Percentiles rank a stretch among this genome's conserved stretches.
Evolutionary conservation across 805 yeast species (phyloP).

Genomic region (Candida boleticola): DNA sequence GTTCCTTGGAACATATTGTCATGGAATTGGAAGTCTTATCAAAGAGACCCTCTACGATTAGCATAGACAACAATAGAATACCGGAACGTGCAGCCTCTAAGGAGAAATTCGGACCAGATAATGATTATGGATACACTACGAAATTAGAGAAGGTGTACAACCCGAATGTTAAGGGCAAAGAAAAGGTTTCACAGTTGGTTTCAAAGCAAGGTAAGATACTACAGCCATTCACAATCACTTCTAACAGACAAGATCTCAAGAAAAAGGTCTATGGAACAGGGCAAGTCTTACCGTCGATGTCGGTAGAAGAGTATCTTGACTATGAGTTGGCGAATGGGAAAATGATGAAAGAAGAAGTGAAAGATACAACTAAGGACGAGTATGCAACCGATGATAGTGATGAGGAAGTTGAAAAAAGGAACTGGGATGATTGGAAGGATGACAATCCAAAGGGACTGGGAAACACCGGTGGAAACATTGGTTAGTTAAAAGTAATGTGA

Average conservation of each 20-base stretch:
- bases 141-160: constrained; percentile 51
- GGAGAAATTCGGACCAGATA: constrained; percentile 7
- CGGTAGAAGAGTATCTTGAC: constrained; percentile 88
- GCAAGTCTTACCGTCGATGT: constrained; percentile 88
- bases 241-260: constrained; percentile 51
- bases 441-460: constrained; percentile 87
- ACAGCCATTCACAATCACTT: constrained; percentile 77
- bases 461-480: constrained; percentile 57
- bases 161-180: constrained; percentile 27
- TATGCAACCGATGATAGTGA: constrained; percentile 48
- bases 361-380: constrained; percentile 32
- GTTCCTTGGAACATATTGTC: constrained; percentile 52
- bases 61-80: background rate
- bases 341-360: constrained; percentile 53
- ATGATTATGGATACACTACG: constrained; percentile 57
- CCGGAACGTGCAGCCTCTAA: constrained; percentile 1
- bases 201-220: constrained; percentile 75
- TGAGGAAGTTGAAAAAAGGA: constrained; percentile 72
- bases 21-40: constrained; percentile 68
- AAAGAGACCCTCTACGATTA: constrained; percentile 15
- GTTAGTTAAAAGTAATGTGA: constrained; percentile 16
- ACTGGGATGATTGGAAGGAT: constrained; percentile 94
- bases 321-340: constrained; percentile 85
- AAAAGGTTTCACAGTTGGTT: constrained; percentile 38
- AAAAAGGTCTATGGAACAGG: constrained; percentile 85